Evolutionary conservation across 177 flowering plant genomes (phyloP).

Genomic region (Tripterygium wilfordii): DNA sequence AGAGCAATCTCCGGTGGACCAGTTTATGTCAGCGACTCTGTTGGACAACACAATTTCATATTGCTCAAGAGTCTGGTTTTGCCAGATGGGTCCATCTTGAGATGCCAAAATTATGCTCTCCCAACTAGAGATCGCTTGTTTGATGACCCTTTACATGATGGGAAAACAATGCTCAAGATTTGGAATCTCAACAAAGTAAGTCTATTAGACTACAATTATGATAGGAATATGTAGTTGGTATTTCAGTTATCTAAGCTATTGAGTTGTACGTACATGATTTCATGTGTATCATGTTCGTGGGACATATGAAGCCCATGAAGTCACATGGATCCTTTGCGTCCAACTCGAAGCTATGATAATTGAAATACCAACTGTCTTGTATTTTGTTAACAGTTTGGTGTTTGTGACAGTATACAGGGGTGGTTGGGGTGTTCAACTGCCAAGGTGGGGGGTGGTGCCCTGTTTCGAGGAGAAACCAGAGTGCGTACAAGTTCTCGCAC

Average conservation of each 20-base stretch:
- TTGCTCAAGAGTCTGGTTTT: slow-evolving; percentile 51
- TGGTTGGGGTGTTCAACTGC: slow-evolving; percentile 48
- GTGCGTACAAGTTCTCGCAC: slow-evolving; percentile 34
- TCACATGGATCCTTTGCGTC: too few species aligned
- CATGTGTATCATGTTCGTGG: too few species aligned
- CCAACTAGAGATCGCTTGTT: slow-evolving; percentile 74
- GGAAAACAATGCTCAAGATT: slow-evolving; percentile 73
- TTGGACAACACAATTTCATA: slow-evolving; percentile 56
- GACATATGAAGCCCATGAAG: too few species aligned
- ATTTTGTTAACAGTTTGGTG: too few species aligned
- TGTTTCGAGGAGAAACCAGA: slow-evolving; percentile 34
- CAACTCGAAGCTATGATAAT: too few species aligned
- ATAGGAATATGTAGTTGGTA: too few species aligned
- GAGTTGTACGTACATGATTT: too few species aligned
- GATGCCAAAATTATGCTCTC: slow-evolving; percentile 57
- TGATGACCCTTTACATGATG: slow-evolving; percentile 63
- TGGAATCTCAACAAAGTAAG: slow-evolving; percentile 79
- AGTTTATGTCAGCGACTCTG: slow-evolving; percentile 59
- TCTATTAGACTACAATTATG: too few species aligned
- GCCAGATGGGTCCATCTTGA: slow-evolving; percentile 63
- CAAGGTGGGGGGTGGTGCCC: slow-evolving; percentile 78
- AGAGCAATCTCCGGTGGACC: slow-evolving; percentile 88
- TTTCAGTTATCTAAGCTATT: too few species aligned
- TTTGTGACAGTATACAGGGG: slow-evolving; percentile 36
- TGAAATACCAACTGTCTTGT: too few species aligned